phyloP scores from a whole-genome alignment of 176 grass and related monocot species.

The Paspalum vaginatum region DNA sequence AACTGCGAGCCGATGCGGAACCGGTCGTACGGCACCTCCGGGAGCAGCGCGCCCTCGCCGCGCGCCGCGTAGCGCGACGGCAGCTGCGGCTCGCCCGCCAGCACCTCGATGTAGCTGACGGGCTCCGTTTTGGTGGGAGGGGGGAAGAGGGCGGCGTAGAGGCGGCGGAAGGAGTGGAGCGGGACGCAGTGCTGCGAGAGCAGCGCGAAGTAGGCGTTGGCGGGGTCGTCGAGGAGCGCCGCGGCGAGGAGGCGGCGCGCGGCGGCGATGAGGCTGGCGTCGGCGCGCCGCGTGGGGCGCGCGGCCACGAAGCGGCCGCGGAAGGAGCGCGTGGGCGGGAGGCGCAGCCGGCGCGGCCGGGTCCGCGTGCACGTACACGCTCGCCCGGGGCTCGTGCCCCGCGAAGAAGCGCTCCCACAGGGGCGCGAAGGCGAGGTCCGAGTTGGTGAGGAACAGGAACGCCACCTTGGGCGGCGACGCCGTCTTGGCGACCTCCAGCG shows the following conservation, averaged over 20 bases:
- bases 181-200: conserved; percentile 82
- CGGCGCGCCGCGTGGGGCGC: conserved; percentile 62
- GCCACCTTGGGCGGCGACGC: conserved; percentile 63
- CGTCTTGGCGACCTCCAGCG: conserved; percentile 18
- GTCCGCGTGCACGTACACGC: conserved; percentile 86
- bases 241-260: conserved; percentile 65
- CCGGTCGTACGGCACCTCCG: conserved; percentile 67
- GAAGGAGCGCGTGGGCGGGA: conserved; percentile 49
- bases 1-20: conserved; percentile 94
- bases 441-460: conserved; percentile 84
- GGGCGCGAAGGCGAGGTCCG: conserved; percentile 78
- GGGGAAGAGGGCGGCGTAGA: conserved; percentile 58
- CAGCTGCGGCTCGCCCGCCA: conserved; percentile 67
- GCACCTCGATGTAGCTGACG: conserved; percentile 92
- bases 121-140: not conserved
- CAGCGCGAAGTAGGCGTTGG: conserved; percentile 83
- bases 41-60: conserved; percentile 70
- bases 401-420: conserved; percentile 86
- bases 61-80: conserved; percentile 61
- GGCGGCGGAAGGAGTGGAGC: conserved; percentile 67
- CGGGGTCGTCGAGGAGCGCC: conserved; percentile 65
- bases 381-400: conserved; percentile 45
- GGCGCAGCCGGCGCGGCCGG: conserved; percentile 38
- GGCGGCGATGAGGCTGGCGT: conserved; percentile 79
- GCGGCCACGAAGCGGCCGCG: conserved; percentile 64